Evolutionary conservation across 1,284 basidiomycete species (phyloP).

Genomic region (Wolfiporia cocos): DNA sequence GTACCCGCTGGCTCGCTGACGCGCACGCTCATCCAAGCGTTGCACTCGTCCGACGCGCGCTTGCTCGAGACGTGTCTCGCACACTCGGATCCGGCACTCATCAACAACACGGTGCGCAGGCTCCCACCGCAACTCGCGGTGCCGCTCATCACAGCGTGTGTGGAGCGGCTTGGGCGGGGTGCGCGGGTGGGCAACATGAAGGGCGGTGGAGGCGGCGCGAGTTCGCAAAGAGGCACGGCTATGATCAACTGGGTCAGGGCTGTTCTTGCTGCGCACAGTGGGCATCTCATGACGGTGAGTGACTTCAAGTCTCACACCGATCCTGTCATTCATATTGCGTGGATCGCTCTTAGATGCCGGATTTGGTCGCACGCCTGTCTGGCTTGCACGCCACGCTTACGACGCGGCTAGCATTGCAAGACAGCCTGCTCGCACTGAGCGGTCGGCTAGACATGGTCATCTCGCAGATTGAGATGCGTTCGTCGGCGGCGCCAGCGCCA

Average conservation of each 20-base stretch:
- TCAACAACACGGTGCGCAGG: conserved; percentile 85
- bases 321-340: conserved; percentile 13
- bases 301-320: background rate
- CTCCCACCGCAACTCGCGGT: conserved; percentile 89
- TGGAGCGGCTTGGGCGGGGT: conserved; percentile 85
- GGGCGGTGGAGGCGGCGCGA: conserved; percentile 78
- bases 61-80: conserved; percentile 86
- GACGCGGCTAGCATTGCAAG: conserved; percentile 76
- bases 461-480: conserved; percentile 87
- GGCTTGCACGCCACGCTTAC: conserved; percentile 82
- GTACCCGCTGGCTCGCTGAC: conserved; percentile 88
- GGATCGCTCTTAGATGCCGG: conserved; percentile 71
- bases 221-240: conserved; percentile 79
- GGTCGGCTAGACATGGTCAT: conserved; percentile 92
- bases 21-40: conserved; percentile 91
- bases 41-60: conserved; percentile 91
- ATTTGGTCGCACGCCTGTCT: conserved; percentile 79
- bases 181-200: conserved; percentile 66
- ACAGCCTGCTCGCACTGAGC: conserved; percentile 80
- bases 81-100: conserved; percentile 78
- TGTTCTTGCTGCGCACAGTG: conserved; percentile 83
- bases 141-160: conserved; percentile 83
- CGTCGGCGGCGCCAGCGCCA: conserved; percentile 54
- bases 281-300: conserved; percentile 90
- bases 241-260: conserved; percentile 89